Base-by-base conservation (phyloP, 1,284 basidiomycete species). In the Puccinia hordei region DNA sequence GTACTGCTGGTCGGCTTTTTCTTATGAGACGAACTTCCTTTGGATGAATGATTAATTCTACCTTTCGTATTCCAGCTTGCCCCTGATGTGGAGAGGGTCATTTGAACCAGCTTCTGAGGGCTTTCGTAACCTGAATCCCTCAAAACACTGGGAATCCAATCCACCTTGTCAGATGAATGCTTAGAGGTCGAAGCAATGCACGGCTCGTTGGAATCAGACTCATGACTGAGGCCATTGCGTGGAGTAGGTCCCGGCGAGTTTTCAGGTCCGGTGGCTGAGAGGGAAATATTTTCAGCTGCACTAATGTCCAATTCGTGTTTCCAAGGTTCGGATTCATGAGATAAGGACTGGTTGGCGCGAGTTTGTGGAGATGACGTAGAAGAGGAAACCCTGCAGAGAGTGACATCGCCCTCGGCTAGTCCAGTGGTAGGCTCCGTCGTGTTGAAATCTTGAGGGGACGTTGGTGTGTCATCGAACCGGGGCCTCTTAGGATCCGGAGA, bases 21-120 rank as follows among this genome's bases (percentile, higher is more conserved):
- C 35, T 77, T 68, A 35, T n/a, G 41, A 35, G 53, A 74, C 22
- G 73, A 75, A 46, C 24, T 38, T n/a, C 22, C 30, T 65, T 41
- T 68, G 46, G 44, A 33, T 3, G 61, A 49, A 24, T 49, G 38
- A 44, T 10, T 33, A 38, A 24, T 41, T 35, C 38, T n/a, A 6
- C 22, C 33, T 73, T 73, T 72, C 2, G 24, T 73, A 61, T 66
- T 80, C 79, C 79, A 80, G 65, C 79, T 80, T 2, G 79, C 71
- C 44, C 79, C 35, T 12, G 71, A 80, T 41, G 79, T 80, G 33
- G 73, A 72, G n/a, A 80, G 33, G 22, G 72, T 80, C 72, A 73
- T 73, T 49, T 80, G 79, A 30, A 80, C 63, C 12, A 55, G 19
- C 15, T 49, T 80, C 3, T n/a, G 57, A 30, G 69, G 33, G 15